A percentile compares a stretch with the other conserved stretches of the same genome.
phyloP scores from a whole-genome alignment of 305 asterid species.

The Fraxinus xanthoxyloides region DNA sequence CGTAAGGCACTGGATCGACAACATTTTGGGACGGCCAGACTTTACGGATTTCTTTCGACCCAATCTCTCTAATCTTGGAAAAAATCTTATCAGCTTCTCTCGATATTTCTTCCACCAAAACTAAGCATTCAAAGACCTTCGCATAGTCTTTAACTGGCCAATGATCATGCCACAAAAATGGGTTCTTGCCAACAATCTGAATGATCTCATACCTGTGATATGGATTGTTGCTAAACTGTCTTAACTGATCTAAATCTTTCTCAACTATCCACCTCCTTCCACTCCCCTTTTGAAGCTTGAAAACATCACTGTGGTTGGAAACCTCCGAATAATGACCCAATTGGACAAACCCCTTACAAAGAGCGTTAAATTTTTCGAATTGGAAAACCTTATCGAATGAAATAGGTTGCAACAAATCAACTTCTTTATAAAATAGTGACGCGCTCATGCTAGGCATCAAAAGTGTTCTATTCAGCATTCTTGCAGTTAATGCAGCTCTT shows the following conservation, averaged over 20 bases:
- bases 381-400: conserved; percentile 70
- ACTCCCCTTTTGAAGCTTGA: conserved; percentile 72
- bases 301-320: conserved; percentile 38
- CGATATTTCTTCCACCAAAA: conserved; percentile 57
- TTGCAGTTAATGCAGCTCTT: conserved; percentile 82
- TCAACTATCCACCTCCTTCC: conserved; percentile 84
- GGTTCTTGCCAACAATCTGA: conserved; percentile 70
- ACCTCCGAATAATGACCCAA: conserved; percentile 53
- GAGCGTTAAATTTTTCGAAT: conserved; percentile 60
- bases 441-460: conserved; percentile 89
- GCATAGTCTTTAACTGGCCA: conserved; percentile 89
- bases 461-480: conserved; percentile 65
- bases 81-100: conserved; percentile 74
- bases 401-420: conserved; percentile 61
- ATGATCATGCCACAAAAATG: conserved; percentile 89
- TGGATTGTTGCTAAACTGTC: conserved; percentile 34
- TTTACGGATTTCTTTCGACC: conserved; percentile 28
- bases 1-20: conserved; percentile 33
- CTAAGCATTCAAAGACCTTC: conserved; percentile 68
- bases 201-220: conserved; percentile 41
- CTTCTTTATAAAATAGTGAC: conserved; percentile 81
- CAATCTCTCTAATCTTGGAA: conserved; percentile 57
- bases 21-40: neutral
- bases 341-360: conserved; percentile 59
- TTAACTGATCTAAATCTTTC: conserved; percentile 63